A percentile compares a stretch with the other conserved stretches of the same genome.
phyloP scores from a whole-genome alignment of 208 protist species.

The Zelonia costaricensis region DNA sequence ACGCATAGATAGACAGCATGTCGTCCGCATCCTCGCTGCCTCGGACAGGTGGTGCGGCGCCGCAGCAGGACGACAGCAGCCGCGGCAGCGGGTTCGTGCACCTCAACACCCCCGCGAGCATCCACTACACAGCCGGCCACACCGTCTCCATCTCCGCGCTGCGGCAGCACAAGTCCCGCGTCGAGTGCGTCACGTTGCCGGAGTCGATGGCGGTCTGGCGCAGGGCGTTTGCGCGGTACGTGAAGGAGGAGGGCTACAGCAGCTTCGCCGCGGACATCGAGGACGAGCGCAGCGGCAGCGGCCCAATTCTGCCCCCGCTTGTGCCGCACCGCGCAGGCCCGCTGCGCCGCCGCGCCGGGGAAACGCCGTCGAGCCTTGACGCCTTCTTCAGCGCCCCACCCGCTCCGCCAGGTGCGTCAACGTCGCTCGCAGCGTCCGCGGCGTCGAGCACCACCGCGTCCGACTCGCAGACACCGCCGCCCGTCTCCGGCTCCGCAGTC shows the following conservation, averaged over 20 bases:
- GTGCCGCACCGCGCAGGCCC: constrained; percentile 24
- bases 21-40: background rate
- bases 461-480: too few species aligned
- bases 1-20: background rate
- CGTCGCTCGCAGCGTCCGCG: background rate
- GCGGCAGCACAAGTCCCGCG: constrained; percentile 39
- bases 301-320: constrained; percentile 57
- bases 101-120: constrained; percentile 81
- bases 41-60: background rate
- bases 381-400: constrained; percentile 15
- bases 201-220: constrained; percentile 57
- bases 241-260: constrained; percentile 45
- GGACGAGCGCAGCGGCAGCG: constrained; percentile 60
- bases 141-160: constrained; percentile 67
- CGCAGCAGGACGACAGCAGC: background rate
- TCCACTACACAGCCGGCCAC: constrained; percentile 70
- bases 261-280: constrained; percentile 66
- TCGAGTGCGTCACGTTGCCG: constrained; percentile 75
- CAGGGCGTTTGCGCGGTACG: constrained; percentile 43
- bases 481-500: background rate
- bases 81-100: constrained; percentile 86
- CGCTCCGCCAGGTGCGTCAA: background rate
- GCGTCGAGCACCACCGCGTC: background rate
- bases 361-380: background rate
- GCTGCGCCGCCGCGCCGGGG: constrained; percentile 7